phyloP scores from a whole-genome alignment of 1,284 basidiomycete genomes.

The Puccinia coronata region DNA sequence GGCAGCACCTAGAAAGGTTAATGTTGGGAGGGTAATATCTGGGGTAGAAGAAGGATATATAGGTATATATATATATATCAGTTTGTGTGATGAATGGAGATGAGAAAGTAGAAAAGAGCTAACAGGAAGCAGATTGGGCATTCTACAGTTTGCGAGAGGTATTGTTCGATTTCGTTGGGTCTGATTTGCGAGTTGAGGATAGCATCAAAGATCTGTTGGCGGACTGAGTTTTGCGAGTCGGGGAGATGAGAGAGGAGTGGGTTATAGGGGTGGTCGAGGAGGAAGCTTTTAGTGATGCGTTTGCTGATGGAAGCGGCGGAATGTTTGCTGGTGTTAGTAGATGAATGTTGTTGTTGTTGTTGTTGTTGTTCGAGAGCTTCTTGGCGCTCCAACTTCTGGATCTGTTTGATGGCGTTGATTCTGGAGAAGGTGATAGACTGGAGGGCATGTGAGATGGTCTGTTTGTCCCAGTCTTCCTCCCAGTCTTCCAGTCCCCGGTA shows the following conservation, averaged over 20 bases:
- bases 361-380: constrained; percentile 44
- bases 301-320: constrained; percentile 10
- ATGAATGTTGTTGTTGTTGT: no score
- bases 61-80: constrained; percentile 48
- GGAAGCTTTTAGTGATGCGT: constrained; percentile 51
- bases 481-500: constrained; percentile 94
- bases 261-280: not conserved
- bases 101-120: constrained; percentile 63
- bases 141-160: constrained; percentile 76
- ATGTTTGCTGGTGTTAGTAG: not conserved
- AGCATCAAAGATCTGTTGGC: constrained; percentile 52
- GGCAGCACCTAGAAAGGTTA: constrained; percentile 94
- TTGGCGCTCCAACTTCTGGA: constrained; percentile 58
- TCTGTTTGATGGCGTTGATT: constrained; percentile 57
- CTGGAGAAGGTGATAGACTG: constrained; percentile 62
- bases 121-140: constrained; percentile 99
- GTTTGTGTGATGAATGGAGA: constrained; percentile 50
- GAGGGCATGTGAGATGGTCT: constrained; percentile 74
- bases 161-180: constrained; percentile 63
- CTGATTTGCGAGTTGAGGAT: constrained; percentile 43
- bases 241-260: not conserved
- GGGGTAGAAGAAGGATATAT: constrained; percentile 57
- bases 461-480: constrained; percentile 78
- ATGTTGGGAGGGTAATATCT: constrained; percentile 90
- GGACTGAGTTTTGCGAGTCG: no score